Evolutionary conservation across 2,329 filamentous ascomycete genomes (phyloP), one percentile per base, ranked within the genome.

Genomic region (Sporothrix luriei): DNA sequence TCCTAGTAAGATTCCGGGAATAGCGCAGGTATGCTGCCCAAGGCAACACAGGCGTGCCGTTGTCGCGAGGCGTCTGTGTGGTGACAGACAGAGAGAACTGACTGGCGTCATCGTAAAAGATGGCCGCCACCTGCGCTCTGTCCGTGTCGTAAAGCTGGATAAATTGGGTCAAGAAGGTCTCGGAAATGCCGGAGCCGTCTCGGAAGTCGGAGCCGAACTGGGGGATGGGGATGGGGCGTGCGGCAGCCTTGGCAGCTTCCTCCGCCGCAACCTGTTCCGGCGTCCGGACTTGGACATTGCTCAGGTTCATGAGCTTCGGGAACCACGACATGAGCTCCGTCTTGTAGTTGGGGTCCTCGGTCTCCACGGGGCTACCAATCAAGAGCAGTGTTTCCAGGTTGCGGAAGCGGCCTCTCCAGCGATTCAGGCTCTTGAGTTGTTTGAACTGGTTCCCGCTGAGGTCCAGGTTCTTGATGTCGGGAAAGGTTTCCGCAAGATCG

Each of bases 401-500:
- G 67, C 85, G 88, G 76, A 98, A 94, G 69, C 91, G 92, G 76
- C 88, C 87, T 71, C 90, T 90, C 93, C 93, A 97, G 43, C 84
- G 85, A 67, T 88, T 85, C 61, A 99, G 79, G 11, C 87, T 85
- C 69, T 88, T 86, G 66, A 93, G 79, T 66, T 86, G 87, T 70
- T 85, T 83, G 75, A 99, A 87, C 14, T 89, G 87, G 80, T 98
- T 98, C 76, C 90, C 87, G 68, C 92, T 95, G 33, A 98, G 85
- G 74, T 97, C 94, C 14, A 99, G 87, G 74, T 97, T 94, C 77
- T 92, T 90, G 71, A 98, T 83, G 72, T 94, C 90, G 0, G 94
- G 93, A 68, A 98, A 91, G 0, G 91, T 93, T 67, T 88, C 86
- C 11, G 92, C 88, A 1, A 98, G 84, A 0, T 88, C 84, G 66